Base-by-base conservation (phyloP, 306 rosid species). In the Mucuna pruriens region DNA sequence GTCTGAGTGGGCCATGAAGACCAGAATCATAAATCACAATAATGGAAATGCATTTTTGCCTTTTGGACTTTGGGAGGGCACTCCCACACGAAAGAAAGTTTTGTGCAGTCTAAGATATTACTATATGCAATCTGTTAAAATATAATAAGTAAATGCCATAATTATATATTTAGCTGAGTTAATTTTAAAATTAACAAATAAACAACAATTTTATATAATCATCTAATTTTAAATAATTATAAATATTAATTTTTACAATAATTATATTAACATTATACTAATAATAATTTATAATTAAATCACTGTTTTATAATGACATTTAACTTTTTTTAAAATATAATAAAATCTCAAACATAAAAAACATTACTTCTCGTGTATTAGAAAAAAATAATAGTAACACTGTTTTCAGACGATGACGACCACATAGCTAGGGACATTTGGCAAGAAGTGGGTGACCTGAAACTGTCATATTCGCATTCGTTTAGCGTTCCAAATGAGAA, bases 1-100 rank as follows among this genome's bases (percentile, higher is more conserved):
- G 76, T 26, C 64, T 26, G 31, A 11, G 61, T 33, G 64, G 81
- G 51, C 76, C 87, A 12, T 6, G 33, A 33, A 64, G 83, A 16
- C 26, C 48, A 22, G 25, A 4, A 52, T 51, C 63, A 22, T 44
- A 36, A 4, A 52, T 51, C 63, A 22, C 55, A 36, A 16, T 11
- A 13, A 52, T 17, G 51, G 33, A 36, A 46, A 73, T 44, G 40
- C 29, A 40, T 62, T 49, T 85, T 29, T 45, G 13, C 55, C 34
- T 61, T 77, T 82, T 17, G 62, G 84, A 15, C 19, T 44, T 65
- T 2, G 5, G 49, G 83, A 48, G 71, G 57, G 22, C 73, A 23
- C 25, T 4, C 22, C 13, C 51, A 67, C 26, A 72, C 25, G n/a
- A 16, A 49, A 72, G 11, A 31, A 31, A 66, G 48, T 9, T 63